Evolutionary conservation across 2,329 filamentous ascomycete genomes (phyloP), one percentile per base, ranked within the genome.

Genomic region (Stylonectria norvegica): DNA sequence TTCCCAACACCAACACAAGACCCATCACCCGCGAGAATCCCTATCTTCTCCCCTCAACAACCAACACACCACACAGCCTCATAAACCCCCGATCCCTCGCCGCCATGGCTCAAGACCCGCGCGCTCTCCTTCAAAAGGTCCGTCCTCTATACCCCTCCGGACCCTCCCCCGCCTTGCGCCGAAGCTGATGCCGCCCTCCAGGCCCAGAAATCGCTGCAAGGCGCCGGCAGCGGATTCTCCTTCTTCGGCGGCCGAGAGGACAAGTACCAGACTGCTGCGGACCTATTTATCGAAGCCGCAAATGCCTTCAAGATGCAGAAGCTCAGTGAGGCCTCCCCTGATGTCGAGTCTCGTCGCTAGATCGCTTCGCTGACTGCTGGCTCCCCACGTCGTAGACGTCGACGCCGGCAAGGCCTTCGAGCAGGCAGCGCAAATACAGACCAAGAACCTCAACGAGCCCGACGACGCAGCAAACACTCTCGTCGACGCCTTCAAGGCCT

Each of bases 401-500:
- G 89, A 95, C 68, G 89, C 91, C 11, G 91, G 89, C 16, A 77
- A 85, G 58, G 83, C 89, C 10, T 95, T 95, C 52, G 89, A 95
- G 64, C 79, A 83, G 64, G 89, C 89, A 10, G 91, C 89, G n/a
- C 67, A 77, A 30, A 83, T 97, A 44, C 88, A 95, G 65, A 78
- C 72, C 35, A 76, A 82, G 52, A 83, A 90, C 56, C 78, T 97
- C 36, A 94, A 89, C 61, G 90, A 97, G 61, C 87, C 86, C 29
- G 88, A 95, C 62, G 93, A 97, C 62, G 89, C 89, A 34, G 90
- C 91, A 49, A 94, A 95, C 67, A 85, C 85, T 34, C 72, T 89
- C 46, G 80, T 85, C 58, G 90, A 97, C 64, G 93, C 93, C 37
- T 97, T 90, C 78, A 96, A 97, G 73, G 85, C 89, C 45, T 97